Conservation (phyloP, 306 rosid genomes). For the Vigna hirtella region DNA sequence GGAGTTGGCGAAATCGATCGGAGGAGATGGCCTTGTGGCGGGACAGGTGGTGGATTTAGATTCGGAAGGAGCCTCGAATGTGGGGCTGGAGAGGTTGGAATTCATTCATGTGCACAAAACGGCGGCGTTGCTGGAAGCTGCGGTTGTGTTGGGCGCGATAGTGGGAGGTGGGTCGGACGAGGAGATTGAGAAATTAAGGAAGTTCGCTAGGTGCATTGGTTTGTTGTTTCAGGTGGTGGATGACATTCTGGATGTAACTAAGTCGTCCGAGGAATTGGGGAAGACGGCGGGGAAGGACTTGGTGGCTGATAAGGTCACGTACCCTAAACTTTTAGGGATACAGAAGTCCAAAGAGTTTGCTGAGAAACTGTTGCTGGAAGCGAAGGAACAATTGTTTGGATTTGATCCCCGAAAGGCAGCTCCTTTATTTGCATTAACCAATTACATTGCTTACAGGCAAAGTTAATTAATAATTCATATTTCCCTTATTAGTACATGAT, state of each 20-base stretch:
- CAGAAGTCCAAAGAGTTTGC: slow-evolving; percentile 74
- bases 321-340: slow-evolving; percentile 77
- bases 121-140: slow-evolving; percentile 67
- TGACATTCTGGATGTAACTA: slow-evolving; percentile 83
- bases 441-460: slow-evolving; percentile 74
- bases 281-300: slow-evolving; percentile 89
- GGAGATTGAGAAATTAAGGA: slow-evolving; percentile 62
- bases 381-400: slow-evolving; percentile 57
- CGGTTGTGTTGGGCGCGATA: slow-evolving; percentile 75
- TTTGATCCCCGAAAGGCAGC: slow-evolving; percentile 62
- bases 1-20: slow-evolving; percentile 69
- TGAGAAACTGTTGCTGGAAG: slow-evolving; percentile 58
- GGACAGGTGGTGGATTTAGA: slow-evolving; percentile 74
- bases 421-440: slow-evolving; percentile 67
- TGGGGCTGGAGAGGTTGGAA: slow-evolving; percentile 61
- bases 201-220: slow-evolving; percentile 68
- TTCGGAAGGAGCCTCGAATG: slow-evolving; percentile 61
- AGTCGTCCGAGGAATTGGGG: slow-evolving; percentile 75
- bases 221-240: slow-evolving; percentile 85
- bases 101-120: slow-evolving; percentile 76
- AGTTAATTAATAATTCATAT: slow-evolving; percentile 12
- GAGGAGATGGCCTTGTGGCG: slow-evolving; percentile 72
- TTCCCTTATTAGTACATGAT: too few relatives aligned
- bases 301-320: slow-evolving; percentile 75
- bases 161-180: slow-evolving; percentile 68